Evolutionary conservation across 192 early-diverging fungal species (phyloP).

Genomic region (Funneliformis mosseae): DNA sequence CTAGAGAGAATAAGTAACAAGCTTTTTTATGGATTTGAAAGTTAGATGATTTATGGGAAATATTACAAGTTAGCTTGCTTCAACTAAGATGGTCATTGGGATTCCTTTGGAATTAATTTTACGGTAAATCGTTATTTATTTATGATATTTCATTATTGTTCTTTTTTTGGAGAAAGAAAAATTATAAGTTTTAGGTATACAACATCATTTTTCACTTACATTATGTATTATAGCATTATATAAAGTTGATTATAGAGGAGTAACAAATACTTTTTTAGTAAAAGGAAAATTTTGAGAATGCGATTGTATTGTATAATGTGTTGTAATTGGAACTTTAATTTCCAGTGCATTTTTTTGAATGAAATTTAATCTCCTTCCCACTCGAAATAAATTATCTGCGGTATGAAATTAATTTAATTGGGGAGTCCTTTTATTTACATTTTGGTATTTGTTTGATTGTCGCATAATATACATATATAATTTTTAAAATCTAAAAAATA

Average conservation of each 20-base stretch:
- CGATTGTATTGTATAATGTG: background rate
- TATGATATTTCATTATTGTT: conserved; percentile 9
- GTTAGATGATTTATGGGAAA: conserved; percentile 71
- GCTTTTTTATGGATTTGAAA: conserved; percentile 67
- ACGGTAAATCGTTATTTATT: background rate
- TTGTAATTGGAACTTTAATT: conserved; percentile 22
- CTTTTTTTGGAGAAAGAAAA: conserved; percentile 11
- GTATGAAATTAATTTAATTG: too few species aligned
- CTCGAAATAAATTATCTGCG: too few species aligned
- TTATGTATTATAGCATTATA: conserved; percentile 55
- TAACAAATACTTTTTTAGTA: background rate
- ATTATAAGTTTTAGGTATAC: conserved; percentile 50
- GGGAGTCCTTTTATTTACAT: too few species aligned
- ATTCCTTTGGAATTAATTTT: conserved; percentile 57
- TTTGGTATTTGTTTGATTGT: too few species aligned
- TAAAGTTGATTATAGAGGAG: background rate
- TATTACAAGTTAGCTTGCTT: conserved; percentile 65
- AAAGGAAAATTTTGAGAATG: background rate
- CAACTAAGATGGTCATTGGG: conserved; percentile 53
- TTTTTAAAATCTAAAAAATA: too few species aligned
- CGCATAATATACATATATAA: too few species aligned
- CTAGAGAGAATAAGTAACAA: conserved; percentile 38
- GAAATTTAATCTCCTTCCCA: background rate
- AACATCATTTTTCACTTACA: conserved; percentile 68
- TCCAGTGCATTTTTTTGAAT: background rate